Percentiles rank a stretch among this genome's conserved stretches.
Conservation (phyloP, 208 protist species). For the Leishmania tarentolae region DNA sequence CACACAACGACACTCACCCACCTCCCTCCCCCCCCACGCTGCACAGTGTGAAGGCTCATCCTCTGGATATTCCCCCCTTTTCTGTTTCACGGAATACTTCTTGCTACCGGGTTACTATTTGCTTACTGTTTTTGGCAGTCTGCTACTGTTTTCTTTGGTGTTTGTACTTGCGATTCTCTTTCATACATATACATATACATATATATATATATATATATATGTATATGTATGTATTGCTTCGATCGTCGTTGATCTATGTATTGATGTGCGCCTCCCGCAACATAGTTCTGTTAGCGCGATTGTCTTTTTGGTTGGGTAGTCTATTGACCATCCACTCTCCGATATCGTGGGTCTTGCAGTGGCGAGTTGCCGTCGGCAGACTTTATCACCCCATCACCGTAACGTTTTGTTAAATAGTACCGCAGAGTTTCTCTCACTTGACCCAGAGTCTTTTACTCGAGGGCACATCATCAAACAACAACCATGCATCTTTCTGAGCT, state of each 20-base stretch:
- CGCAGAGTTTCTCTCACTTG: not conserved
- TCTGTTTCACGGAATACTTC: not conserved
- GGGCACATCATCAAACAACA: not conserved
- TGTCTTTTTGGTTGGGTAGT: not conserved
- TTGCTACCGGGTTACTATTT: not conserved
- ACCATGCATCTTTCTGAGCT: constrained; percentile 71
- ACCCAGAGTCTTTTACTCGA: not conserved
- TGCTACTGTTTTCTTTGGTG: not conserved
- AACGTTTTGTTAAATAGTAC: not conserved
- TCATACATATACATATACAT: not conserved
- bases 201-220: constrained; percentile 3
- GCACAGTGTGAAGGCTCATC: not conserved
- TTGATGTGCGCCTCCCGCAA: not conserved
- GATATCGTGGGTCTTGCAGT: not conserved
- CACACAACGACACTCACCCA: not conserved
- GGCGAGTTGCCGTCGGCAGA: not conserved
- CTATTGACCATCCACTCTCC: too few species aligned
- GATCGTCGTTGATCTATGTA: not conserved
- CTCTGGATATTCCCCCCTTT: not conserved
- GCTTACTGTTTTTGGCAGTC: not conserved
- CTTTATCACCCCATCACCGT: not conserved
- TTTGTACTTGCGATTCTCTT: not conserved
- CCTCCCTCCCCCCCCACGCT: not conserved
- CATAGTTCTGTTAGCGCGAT: not conserved
- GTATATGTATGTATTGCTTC: not conserved